Conservation (phyloP, 345 rosid genomes). For the Eucalyptus paniculata region DNA sequence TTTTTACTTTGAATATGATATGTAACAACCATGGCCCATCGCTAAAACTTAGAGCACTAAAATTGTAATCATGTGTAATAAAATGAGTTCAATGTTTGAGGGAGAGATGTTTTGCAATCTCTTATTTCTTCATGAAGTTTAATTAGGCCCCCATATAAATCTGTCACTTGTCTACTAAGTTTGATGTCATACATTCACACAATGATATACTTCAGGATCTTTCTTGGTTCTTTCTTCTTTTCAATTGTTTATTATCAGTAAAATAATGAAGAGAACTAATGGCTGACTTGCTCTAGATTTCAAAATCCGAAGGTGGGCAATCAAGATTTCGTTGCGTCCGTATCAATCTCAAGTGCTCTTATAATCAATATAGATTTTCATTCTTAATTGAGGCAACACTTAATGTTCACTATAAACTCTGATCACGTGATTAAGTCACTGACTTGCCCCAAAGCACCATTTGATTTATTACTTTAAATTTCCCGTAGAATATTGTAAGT, state of each 20-base stretch:
- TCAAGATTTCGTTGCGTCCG: not conserved
- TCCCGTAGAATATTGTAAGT: not conserved
- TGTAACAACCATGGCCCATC: not conserved
- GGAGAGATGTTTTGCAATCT: not conserved
- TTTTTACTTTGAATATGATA: not conserved
- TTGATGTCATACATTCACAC: not conserved
- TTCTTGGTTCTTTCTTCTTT: not conserved
- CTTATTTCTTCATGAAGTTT: not conserved
- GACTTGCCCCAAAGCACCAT: not conserved
- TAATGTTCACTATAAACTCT: not conserved
- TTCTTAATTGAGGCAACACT: not conserved
- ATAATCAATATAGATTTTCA: not conserved
- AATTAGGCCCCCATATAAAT: not conserved
- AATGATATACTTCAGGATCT: not conserved
- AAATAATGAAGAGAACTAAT: not conserved
- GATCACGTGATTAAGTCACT: not conserved
- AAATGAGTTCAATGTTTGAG: not conserved
- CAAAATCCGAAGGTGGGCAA: not conserved
- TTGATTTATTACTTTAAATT: not conserved
- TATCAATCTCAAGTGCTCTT: not conserved
- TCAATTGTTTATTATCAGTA: not conserved
- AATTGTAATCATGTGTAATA: not conserved
- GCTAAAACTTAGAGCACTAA: not conserved
- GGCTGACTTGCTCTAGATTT: not conserved
- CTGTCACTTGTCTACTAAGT: not conserved